phyloP scores from a whole-genome alignment of 2,329 filamentous ascomycete genomes.

The Elsinoe australis region DNA sequence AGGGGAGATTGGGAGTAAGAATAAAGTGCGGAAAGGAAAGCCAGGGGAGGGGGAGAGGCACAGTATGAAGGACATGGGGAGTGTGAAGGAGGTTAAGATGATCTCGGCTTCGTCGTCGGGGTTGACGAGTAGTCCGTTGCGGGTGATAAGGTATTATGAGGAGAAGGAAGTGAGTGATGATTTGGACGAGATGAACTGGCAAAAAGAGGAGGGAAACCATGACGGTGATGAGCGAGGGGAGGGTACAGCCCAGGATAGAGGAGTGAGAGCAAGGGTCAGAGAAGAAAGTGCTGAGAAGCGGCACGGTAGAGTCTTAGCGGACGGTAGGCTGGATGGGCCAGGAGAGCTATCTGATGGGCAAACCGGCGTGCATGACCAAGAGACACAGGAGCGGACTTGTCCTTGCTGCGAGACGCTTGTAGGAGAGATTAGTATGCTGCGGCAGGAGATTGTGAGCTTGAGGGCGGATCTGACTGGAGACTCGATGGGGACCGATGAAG shows the following conservation, averaged over 20 bases:
- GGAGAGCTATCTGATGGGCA: background rate
- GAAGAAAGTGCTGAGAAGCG: no score
- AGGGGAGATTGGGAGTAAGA: background rate
- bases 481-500: background rate
- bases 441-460: conserved; percentile 17
- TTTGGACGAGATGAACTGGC: background rate
- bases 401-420: conserved; percentile 3
- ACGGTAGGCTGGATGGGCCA: background rate
- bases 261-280: no score
- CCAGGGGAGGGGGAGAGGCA: background rate
- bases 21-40: background rate
- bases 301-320: no score
- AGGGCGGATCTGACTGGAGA: conserved; percentile 9
- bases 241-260: no score
- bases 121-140: background rate
- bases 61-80: no score
- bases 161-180: background rate
- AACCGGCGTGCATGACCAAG: background rate
- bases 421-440: conserved; percentile 8
- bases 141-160: conserved; percentile 5
- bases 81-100: no score
- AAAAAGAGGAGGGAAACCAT: no score
- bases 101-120: background rate
- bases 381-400: background rate
- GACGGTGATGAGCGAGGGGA: no score